phyloP scores from a whole-genome alignment of 176 grass and related monocot species.

The Aegilops speltoides region DNA sequence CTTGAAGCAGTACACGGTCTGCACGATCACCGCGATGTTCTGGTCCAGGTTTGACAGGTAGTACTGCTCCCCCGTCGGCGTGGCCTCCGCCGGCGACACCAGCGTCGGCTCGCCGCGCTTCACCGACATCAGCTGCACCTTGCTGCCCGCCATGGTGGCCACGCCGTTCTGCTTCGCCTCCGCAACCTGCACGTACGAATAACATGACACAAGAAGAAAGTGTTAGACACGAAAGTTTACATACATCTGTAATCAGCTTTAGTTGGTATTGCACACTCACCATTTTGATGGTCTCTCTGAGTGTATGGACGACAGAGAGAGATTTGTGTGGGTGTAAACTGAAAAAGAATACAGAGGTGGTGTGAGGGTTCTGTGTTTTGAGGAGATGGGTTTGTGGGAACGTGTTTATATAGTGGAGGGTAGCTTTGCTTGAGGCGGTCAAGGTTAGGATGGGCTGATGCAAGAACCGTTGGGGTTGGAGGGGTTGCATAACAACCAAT shows the following conservation, averaged over 20 bases:
- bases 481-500: slow-evolving; percentile 40
- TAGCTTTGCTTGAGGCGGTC: background rate
- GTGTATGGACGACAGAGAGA: background rate
- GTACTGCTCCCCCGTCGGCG: slow-evolving; percentile 70
- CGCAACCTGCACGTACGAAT: slow-evolving; percentile 30
- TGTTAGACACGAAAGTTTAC: background rate
- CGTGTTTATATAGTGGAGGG: slow-evolving; percentile 15
- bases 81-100: slow-evolving; percentile 58
- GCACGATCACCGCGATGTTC: slow-evolving; percentile 85
- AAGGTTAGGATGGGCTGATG: background rate
- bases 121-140: slow-evolving; percentile 37
- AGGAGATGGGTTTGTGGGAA: background rate
- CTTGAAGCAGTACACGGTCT: slow-evolving; percentile 90
- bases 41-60: slow-evolving; percentile 98
- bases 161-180: slow-evolving; percentile 41
- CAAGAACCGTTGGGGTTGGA: slow-evolving; percentile 40
- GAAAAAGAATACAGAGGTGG: background rate
- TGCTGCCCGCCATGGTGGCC: background rate
- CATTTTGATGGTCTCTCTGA: slow-evolving; percentile 3
- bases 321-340: background rate
- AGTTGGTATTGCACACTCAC: slow-evolving; percentile 14
- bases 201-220: background rate
- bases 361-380: slow-evolving; percentile 20
- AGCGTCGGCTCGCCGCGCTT: slow-evolving; percentile 47
- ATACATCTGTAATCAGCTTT: background rate